Percentiles rank a stretch among this genome's conserved stretches.
Conservation (phyloP, 495 filamentous ascomycete species). For the Usnea hakonensis region DNA sequence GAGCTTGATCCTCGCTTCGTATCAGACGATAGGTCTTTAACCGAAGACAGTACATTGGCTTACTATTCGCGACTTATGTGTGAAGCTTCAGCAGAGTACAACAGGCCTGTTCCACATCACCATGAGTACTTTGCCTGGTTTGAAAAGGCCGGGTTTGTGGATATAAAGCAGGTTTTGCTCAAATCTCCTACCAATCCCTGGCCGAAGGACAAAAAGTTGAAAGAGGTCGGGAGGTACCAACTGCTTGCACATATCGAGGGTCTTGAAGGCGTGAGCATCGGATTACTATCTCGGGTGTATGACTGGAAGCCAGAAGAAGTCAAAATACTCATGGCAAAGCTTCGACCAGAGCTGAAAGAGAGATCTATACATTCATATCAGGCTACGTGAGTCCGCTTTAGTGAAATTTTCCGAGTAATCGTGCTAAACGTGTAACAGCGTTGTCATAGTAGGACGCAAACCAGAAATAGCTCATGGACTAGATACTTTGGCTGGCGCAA, state of each 20-base stretch:
- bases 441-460: slow-evolving; percentile 21
- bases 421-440: slow-evolving; percentile 2
- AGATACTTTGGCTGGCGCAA: neutral
- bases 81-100: slow-evolving; percentile 38
- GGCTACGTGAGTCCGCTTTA: slow-evolving; percentile 14
- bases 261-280: slow-evolving; percentile 31
- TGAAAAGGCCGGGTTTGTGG: slow-evolving; percentile 54
- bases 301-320: slow-evolving; percentile 30
- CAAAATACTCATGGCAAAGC: slow-evolving; percentile 25
- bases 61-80: slow-evolving; percentile 47
- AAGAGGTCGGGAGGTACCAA: slow-evolving; percentile 32
- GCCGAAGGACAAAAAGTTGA: slow-evolving; percentile 42
- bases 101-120: slow-evolving; percentile 45
- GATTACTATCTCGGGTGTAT: slow-evolving; percentile 27
- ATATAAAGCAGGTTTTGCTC: slow-evolving; percentile 47
- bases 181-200: slow-evolving; percentile 55
- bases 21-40: slow-evolving; percentile 57
- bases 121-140: slow-evolving; percentile 51
- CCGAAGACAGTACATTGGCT: slow-evolving; percentile 38
- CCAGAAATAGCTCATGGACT: slow-evolving; percentile 11
- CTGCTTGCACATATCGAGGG: slow-evolving; percentile 31
- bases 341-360: slow-evolving; percentile 29
- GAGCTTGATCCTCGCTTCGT: slow-evolving; percentile 49
- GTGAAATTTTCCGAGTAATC: neutral
- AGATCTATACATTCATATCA: slow-evolving; percentile 27